A percentile compares a stretch with the other conserved stretches of the same genome.
Conservation (phyloP, 2,329 filamentous ascomycete genomes). For the Pyricularia sp. region DNA sequence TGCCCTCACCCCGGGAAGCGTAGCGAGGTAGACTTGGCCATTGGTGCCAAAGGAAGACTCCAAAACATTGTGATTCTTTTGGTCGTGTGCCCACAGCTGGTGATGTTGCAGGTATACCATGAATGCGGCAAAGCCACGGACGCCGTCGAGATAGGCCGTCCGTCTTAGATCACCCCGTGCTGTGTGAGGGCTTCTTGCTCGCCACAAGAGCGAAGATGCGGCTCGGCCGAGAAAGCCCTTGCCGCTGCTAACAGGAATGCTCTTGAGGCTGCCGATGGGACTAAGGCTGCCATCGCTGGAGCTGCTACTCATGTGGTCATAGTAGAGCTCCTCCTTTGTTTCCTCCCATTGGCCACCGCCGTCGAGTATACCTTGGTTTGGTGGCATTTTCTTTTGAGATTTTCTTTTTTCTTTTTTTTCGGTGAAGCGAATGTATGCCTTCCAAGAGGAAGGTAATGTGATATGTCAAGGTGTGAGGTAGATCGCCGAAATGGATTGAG, state of each 20-base stretch:
- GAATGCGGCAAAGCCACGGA: conserved; percentile 58
- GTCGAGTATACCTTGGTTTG: conserved; percentile 22
- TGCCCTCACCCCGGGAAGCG: conserved; percentile 47
- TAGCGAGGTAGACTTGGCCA: conserved; percentile 35
- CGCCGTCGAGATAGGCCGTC: conserved; percentile 55
- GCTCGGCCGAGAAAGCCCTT: conserved; percentile 1
- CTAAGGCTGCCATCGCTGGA: neutral
- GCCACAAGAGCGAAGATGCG: conserved; percentile 1
- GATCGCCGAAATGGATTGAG: neutral
- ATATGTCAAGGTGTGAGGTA: neutral
- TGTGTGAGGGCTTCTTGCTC: neutral
- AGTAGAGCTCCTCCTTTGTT: conserved; percentile 12
- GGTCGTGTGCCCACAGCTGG: conserved; percentile 44
- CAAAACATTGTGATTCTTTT: conserved; percentile 27
- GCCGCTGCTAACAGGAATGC: neutral
- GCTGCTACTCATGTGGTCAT: neutral
- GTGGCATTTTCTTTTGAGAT: conserved; percentile 18
- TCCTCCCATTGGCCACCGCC: conserved; percentile 19
- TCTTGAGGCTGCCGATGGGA: neutral
- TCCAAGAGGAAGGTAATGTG: neutral
- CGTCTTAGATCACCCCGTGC: conserved; percentile 22
- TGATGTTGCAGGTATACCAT: conserved; percentile 57
- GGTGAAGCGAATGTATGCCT: conserved; percentile 1
- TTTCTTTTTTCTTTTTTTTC: too few species aligned
- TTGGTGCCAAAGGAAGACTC: conserved; percentile 45